These are phyloP conservation scores for Debaryomyces castellii DNA, from an alignment of 805 yeast genomes.

Conservation along the genomic window DNA sequence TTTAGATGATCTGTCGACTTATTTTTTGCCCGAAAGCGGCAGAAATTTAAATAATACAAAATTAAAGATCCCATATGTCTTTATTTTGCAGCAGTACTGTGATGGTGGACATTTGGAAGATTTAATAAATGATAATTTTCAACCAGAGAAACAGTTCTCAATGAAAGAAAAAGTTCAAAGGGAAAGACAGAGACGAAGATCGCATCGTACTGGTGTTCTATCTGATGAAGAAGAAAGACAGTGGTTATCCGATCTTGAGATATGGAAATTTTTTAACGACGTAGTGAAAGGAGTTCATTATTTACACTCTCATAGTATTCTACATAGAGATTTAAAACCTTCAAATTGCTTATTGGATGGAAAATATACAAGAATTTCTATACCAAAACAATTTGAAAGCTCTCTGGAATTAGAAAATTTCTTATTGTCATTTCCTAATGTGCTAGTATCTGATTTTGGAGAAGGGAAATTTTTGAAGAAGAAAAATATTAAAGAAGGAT, in stretches of 20 bases:
- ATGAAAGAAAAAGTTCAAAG: constrained; percentile 24
- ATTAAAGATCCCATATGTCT: constrained; percentile 61
- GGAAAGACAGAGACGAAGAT: constrained; percentile 25
- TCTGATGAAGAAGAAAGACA: constrained; percentile 14
- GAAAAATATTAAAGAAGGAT: constrained; percentile 14
- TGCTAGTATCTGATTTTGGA: constrained; percentile 85
- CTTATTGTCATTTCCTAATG: constrained; percentile 51
- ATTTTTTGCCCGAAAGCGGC: constrained; percentile 14
- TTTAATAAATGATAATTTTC: constrained; percentile 32
- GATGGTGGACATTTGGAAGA: constrained; percentile 86
- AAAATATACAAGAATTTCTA: constrained; percentile 15
- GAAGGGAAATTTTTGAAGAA: constrained; percentile 78
- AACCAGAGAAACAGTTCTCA: constrained; percentile 19
- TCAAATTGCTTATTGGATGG: constrained; percentile 72
- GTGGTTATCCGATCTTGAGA: constrained; percentile 57
- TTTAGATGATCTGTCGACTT: constrained; percentile 48
- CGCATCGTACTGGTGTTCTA: background rate
- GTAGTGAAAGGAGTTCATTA: constrained; percentile 68
- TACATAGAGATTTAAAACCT: constrained; percentile 90
- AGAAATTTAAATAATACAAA: constrained; percentile 8
- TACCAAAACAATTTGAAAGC: background rate
- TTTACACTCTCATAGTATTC: constrained; percentile 69
- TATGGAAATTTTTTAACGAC: constrained; percentile 67
- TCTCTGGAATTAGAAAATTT: constrained; percentile 13
- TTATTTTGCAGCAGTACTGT: constrained; percentile 82